Evolutionary conservation across 768 basidiomycete species (phyloP), one percentile per base, ranked within the genome.

Genomic region (Tulasnella sp.): DNA sequence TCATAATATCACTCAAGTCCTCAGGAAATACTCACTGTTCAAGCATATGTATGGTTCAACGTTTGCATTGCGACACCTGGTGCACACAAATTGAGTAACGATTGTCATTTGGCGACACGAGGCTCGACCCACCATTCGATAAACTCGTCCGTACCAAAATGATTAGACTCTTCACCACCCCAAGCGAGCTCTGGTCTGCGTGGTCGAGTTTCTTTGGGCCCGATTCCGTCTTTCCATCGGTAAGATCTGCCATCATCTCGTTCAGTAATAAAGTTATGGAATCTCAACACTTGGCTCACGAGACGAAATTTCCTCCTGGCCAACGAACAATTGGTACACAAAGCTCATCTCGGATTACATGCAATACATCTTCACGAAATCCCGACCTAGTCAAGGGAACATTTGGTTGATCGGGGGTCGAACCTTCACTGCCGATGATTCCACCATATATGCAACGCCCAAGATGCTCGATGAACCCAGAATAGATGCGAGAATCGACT

Each of bases 391-490:
- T 61, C 55, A 48, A 68, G 72, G 35, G 64, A 61, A 49, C 67
- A 63, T 22, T 64, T 48, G 65, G n/a, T n/a, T n/a, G n/a, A n/a
- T n/a, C n/a, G n/a, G n/a, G n/a, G n/a, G n/a, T 57, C 34, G 60
- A 48, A 54, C 72, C 65, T 41, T 54, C 16, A 7, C 58, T 58
- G 68, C 65, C 61, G 67, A 70, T 22, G 31, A 75, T 60, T 4
- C 73, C 74, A 24, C 71, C 71, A 50, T 76, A 74, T 53, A 76
- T 75, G 61, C 74, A 75, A 39, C 72, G 61, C 0, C 73, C 78
- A 63, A 78, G 71, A 56, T 79, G 76, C 59, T 79, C 78, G 7
- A 77, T 72, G 62, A 79, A 80, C 2, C 77, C 77, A 24, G 74
- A 74, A 60, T 75, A 78, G 58, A 78, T 72, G 16, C 59, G 60